Conservation (phyloP, 441 rosid species). For the Capsella rubella region DNA sequence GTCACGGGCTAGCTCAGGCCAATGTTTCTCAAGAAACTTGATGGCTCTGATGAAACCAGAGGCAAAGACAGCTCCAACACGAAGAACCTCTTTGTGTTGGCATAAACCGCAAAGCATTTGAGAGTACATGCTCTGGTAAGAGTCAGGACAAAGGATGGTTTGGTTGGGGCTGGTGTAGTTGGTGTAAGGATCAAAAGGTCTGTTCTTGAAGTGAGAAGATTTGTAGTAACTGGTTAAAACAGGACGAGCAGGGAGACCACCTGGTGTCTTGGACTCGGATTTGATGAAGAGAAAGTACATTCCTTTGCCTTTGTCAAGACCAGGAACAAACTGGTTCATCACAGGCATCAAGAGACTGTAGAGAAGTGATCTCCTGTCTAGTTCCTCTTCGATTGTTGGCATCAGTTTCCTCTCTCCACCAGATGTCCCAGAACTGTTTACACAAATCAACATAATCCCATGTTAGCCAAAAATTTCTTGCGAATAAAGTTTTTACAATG, state of each 20-base stretch:
- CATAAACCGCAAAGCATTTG: constrained; percentile 95
- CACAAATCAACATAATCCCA: constrained; percentile 13
- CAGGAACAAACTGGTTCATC: constrained; percentile 84
- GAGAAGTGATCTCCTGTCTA: constrained; percentile 75
- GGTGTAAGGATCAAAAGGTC: constrained; percentile 90
- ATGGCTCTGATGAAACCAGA: constrained; percentile 97
- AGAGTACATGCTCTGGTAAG: constrained; percentile 97
- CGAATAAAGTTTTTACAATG: constrained; percentile 2
- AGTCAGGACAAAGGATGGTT: constrained; percentile 90
- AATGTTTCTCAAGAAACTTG: constrained; percentile 83
- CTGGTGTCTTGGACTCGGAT: constrained; percentile 88
- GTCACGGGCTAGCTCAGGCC: constrained; percentile 67
- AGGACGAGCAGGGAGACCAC: constrained; percentile 90
- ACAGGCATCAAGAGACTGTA: constrained; percentile 96
- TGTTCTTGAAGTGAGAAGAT: constrained; percentile 76
- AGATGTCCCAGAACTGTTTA: constrained; percentile 90
- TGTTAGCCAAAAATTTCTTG: not conserved
- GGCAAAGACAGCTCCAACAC: constrained; percentile 98
- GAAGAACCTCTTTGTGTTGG: constrained; percentile 80
- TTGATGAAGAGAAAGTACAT: constrained; percentile 95
- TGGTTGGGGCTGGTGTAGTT: constrained; percentile 98
- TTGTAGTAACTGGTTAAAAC: constrained; percentile 95
- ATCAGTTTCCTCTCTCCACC: constrained; percentile 96
- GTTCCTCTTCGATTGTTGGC: constrained; percentile 95
- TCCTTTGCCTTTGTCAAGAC: constrained; percentile 93